Evolutionary conservation across 2,329 filamentous ascomycete genomes (phyloP), one percentile per base, ranked within the genome.

Genomic region (Epichloe elymi): DNA sequence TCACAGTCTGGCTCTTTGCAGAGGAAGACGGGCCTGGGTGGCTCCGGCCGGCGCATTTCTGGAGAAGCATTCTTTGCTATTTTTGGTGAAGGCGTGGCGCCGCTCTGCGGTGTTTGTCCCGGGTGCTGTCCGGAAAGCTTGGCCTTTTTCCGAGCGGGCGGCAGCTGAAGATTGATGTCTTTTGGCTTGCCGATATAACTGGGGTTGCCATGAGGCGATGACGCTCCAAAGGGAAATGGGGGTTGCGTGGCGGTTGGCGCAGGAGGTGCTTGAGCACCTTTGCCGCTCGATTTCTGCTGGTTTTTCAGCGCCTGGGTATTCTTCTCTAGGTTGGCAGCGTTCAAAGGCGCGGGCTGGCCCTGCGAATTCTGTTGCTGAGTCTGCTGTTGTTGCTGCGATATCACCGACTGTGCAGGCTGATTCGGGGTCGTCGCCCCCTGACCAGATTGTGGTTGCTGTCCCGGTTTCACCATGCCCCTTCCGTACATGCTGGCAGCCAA

Each of bases 171-270:
- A 49, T 76, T 75, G 37, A 78, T 77, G 35, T 82, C 64, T 48
- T 73, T 68, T 2, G 73, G 68, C 60, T 71, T 75, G 60, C 65
- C 69, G 44, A 75, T 72, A 55, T 80, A 81, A 6, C 68, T 71
- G 2, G 80, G 80, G 51, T 77, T 74, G 12, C 79, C 80, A 55
- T 80, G 76, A 35, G 80, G 80, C 5, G 80, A 82, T 8, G 71
- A 66, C 17, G 71, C 74, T 12, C 74, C 74, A 51, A 82, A 73
- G 26, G 69, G 65, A 61, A 80, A 80, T 0, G 79, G 79, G 15
- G 78, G 74, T 55, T 80, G 76, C 14, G 73, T 59, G 1, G 74
- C 74, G 0, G 76, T 82, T 15, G 80, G 79, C 10, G 80, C 78
- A 12, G 76, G 70, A 3, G 79, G 78, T 0, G 74, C 65, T 54